Conservation (phyloP, 2,329 filamentous ascomycete genomes). For the Penicillium paneum region DNA sequence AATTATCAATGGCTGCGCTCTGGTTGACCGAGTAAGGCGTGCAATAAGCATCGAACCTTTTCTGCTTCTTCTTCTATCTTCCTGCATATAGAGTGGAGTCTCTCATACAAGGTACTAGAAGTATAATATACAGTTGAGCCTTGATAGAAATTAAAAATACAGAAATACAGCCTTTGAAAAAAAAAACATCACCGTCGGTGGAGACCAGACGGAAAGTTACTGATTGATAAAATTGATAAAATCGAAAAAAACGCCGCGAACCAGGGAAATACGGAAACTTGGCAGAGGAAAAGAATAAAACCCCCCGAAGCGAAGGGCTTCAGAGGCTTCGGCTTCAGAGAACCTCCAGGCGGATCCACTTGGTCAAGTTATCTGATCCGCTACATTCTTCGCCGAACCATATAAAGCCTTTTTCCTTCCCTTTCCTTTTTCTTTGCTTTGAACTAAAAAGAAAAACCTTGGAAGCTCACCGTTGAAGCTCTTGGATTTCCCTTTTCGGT, state of each 20-base stretch:
- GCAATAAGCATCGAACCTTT: slow-evolving; percentile 3
- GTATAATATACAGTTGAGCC: background rate
- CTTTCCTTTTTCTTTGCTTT: background rate
- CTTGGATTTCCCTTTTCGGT: background rate
- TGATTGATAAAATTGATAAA: slow-evolving; percentile 31
- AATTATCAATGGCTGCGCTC: background rate
- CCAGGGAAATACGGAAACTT: slow-evolving; percentile 8
- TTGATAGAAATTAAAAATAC: background rate
- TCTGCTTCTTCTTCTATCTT: background rate
- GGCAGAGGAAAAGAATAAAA: background rate
- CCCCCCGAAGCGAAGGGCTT: slow-evolving; percentile 5
- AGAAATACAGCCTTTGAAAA: background rate
- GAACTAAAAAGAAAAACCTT: slow-evolving; percentile 4
- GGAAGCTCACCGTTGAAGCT: background rate
- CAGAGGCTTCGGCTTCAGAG: background rate
- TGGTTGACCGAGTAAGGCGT: background rate
- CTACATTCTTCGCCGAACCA: slow-evolving; percentile 2
- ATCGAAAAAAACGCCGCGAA: slow-evolving; percentile 4
- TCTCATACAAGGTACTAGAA: background rate
- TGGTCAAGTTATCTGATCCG: slow-evolving; percentile 28
- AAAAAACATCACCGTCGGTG: background rate
- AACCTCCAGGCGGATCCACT: slow-evolving; percentile 12
- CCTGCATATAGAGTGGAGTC: background rate
- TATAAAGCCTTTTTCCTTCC: slow-evolving; percentile 6
- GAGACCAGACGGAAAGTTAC: slow-evolving; percentile 10